Conservation (phyloP, 495 filamentous ascomycete genomes). For the Haplographium delicatum region DNA sequence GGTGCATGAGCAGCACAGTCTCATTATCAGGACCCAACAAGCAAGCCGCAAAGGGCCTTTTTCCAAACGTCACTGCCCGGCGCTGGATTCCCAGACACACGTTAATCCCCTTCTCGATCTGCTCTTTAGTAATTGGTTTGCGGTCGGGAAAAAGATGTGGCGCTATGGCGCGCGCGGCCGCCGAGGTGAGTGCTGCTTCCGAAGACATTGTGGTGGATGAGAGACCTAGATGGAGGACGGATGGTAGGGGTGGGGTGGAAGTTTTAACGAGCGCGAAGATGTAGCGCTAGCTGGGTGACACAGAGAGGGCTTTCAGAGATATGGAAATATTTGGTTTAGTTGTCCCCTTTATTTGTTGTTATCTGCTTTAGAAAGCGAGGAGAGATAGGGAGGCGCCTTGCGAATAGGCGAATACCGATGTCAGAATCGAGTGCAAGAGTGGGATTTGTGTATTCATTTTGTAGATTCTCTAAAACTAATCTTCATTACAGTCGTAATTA, state of each 20-base stretch:
- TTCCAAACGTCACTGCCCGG: slow-evolving; percentile 35
- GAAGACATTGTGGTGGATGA: slow-evolving; percentile 7
- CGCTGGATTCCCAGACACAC: slow-evolving; percentile 37
- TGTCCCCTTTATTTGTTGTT: too few relatives aligned
- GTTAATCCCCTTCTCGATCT: slow-evolving; percentile 34
- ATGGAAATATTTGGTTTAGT: not conserved
- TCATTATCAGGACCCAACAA: slow-evolving; percentile 45
- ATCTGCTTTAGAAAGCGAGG: too few relatives aligned
- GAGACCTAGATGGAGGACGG: not conserved
- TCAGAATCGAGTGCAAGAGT: not conserved
- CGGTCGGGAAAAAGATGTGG: slow-evolving; percentile 30
- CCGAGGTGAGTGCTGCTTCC: slow-evolving; percentile 21
- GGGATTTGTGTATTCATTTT: not conserved
- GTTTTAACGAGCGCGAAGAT: slow-evolving; percentile 2
- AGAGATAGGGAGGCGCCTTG: not conserved
- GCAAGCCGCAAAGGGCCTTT: slow-evolving; percentile 45
- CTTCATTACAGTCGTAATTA: too few relatives aligned
- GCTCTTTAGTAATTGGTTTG: slow-evolving; percentile 26
- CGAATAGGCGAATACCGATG: slow-evolving; percentile 10
- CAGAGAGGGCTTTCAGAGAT: not conserved
- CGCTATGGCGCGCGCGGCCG: slow-evolving; percentile 13
- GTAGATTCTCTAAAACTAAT: not conserved
- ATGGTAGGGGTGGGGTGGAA: not conserved
- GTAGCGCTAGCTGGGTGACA: not conserved
- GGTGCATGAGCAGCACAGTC: slow-evolving; percentile 40